Conservation (phyloP, 495 filamentous ascomycete genomes). For the Staphylotrichum tortipilum region DNA sequence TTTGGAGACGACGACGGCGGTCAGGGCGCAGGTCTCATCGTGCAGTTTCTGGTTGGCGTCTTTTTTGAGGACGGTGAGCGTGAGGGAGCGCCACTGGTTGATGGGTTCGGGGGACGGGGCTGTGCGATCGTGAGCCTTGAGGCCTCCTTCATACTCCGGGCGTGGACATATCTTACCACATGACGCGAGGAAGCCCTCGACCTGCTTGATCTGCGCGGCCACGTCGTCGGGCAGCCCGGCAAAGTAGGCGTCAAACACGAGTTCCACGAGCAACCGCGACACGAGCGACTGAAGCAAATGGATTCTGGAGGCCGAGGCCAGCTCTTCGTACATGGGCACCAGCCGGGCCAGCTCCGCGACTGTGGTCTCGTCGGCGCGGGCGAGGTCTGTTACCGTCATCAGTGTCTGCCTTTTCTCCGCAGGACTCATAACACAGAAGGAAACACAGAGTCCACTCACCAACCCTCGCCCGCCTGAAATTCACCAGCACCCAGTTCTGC, state of each 20-base stretch:
- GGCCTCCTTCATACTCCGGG: too few relatives aligned
- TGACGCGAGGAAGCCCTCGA: slow-evolving; percentile 37
- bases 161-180: slow-evolving; percentile 43
- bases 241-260: slow-evolving; percentile 45
- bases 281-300: slow-evolving; percentile 46
- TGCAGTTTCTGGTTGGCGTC: slow-evolving; percentile 36
- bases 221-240: slow-evolving; percentile 40
- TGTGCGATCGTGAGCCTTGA: too few relatives aligned
- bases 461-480: slow-evolving; percentile 45
- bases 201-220: slow-evolving; percentile 30
- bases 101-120: slow-evolving; percentile 38
- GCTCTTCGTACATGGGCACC: slow-evolving; percentile 43
- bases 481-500: slow-evolving; percentile 50
- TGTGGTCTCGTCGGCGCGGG: slow-evolving; percentile 25
- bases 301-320: slow-evolving; percentile 40
- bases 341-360: slow-evolving; percentile 33
- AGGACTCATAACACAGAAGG: neutral
- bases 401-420: neutral
- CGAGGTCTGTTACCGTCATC: slow-evolving; percentile 28
- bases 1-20: slow-evolving; percentile 29
- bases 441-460: slow-evolving; percentile 28
- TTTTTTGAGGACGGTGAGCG: slow-evolving; percentile 42
- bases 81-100: slow-evolving; percentile 49
- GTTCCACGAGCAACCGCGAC: slow-evolving; percentile 41
- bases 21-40: slow-evolving; percentile 28